These are phyloP conservation scores for Phenoliferia sp. DNA, from an alignment of 1,284 basidiomycete genomes.

Conservation along the genomic window DNA sequence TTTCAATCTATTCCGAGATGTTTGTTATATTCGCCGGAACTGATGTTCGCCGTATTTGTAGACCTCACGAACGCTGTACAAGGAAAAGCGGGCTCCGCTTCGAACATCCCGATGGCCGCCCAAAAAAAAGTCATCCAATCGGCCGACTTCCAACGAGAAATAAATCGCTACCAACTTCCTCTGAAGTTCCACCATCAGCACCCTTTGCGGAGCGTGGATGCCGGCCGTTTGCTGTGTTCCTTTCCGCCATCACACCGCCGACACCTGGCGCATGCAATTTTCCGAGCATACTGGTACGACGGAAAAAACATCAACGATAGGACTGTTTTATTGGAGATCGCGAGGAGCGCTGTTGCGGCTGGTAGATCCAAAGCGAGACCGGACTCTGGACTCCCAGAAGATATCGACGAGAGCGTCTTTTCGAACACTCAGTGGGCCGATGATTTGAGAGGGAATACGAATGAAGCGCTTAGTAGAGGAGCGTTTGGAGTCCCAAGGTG, in stretches of 20 bases:
- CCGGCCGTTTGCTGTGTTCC: constrained; percentile 7
- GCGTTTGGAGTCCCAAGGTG: constrained; percentile 13
- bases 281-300: constrained; percentile 5
- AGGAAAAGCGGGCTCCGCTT: constrained; percentile 12
- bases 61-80: constrained; percentile 9
- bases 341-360: constrained; percentile 4
- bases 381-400: neutral
- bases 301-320: constrained; percentile 8
- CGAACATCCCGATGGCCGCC: neutral
- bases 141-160: constrained; percentile 7
- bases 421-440: neutral
- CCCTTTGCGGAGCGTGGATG: constrained; percentile 6
- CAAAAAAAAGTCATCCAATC: constrained; percentile 1
- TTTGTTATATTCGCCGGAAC: neutral
- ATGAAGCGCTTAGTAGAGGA: constrained; percentile 6
- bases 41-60: neutral
- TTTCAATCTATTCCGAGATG: neutral
- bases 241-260: constrained; percentile 3
- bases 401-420: constrained; percentile 10
- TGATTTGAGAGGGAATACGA: constrained; percentile 7
- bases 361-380: neutral
- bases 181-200: constrained; percentile 9
- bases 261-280: constrained; percentile 5
- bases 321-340: constrained; percentile 6
- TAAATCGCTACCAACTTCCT: constrained; percentile 5